These are phyloP conservation scores for Ascochyta viciae-villosae DNA, from an alignment of 2,329 filamentous ascomycete genomes.

Conservation along the genomic window DNA sequence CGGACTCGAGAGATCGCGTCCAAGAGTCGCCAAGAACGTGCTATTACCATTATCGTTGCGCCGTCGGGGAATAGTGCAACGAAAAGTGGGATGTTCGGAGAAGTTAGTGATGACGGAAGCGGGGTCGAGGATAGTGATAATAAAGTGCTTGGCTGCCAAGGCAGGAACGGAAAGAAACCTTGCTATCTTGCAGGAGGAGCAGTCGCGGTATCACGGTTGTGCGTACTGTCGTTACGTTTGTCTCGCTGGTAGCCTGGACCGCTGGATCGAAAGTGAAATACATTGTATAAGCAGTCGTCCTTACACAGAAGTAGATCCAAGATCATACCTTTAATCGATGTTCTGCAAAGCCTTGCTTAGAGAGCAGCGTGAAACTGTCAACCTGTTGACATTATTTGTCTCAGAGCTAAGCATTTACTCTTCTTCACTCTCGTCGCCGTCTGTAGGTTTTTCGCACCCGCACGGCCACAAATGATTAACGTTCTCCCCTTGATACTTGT, in stretches of 20 bases:
- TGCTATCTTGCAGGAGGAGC: too few species aligned
- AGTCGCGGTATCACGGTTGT: too few species aligned
- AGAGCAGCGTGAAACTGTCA: too few species aligned
- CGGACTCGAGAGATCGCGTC: neutral
- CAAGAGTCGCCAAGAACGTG: conserved; percentile 9
- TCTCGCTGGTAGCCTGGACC: too few species aligned
- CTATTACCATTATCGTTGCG: neutral
- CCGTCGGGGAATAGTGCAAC: conserved; percentile 3
- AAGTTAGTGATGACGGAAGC: conserved; percentile 5
- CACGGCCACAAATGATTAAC: conserved; percentile 32
- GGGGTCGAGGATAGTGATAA: conserved; percentile 6
- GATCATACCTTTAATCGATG: too few species aligned
- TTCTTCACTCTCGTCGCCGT: conserved; percentile 23
- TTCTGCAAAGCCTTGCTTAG: too few species aligned
- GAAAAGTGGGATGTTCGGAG: conserved; percentile 10
- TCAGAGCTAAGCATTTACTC: conserved; percentile 7
- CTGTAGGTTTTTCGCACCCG: conserved; percentile 28
- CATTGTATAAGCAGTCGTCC: too few species aligned
- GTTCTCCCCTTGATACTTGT: conserved; percentile 28
- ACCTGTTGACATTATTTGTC: too few species aligned
- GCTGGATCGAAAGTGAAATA: too few species aligned
- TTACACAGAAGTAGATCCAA: too few species aligned
- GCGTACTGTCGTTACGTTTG: too few species aligned
- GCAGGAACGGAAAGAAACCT: neutral
- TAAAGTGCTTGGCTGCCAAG: neutral